Conservation (phyloP, 805 yeast genomes). For the Wickerhamomyces alni region DNA sequence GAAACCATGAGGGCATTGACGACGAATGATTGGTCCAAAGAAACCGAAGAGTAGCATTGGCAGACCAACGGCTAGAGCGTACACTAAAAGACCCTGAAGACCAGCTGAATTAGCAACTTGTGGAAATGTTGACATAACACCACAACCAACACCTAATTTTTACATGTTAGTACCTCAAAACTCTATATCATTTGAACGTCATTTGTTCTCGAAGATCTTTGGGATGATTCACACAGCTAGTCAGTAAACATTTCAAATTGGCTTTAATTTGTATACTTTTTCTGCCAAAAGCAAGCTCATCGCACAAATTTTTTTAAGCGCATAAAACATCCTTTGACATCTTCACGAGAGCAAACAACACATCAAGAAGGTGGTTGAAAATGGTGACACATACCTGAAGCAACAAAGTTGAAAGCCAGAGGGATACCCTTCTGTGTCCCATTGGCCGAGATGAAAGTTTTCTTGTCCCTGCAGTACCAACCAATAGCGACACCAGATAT, state of each 20-base stretch:
- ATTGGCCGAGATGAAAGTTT: constrained; percentile 67
- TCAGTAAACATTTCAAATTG: too few relatives aligned
- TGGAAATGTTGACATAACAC: constrained; percentile 79
- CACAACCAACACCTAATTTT: constrained; percentile 77
- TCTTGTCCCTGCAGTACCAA: constrained; percentile 43
- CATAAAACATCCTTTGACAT: too few relatives aligned
- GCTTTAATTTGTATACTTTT: too few relatives aligned
- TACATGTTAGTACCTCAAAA: constrained; percentile 9
- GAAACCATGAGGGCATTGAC: constrained; percentile 82
- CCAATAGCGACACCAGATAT: constrained; percentile 55
- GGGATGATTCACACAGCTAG: too few relatives aligned
- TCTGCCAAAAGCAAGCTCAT: too few relatives aligned
- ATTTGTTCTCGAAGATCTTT: too few relatives aligned
- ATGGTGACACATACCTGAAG: constrained; percentile 64
- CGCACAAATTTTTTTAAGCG: neutral
- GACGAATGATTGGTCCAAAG: constrained; percentile 75
- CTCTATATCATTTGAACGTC: too few relatives aligned
- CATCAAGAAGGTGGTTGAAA: too few relatives aligned
- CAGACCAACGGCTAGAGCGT: constrained; percentile 70
- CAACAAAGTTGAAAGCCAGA: constrained; percentile 80
- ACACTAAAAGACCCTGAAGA: constrained; percentile 79
- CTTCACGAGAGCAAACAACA: too few relatives aligned
- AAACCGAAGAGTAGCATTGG: constrained; percentile 83
- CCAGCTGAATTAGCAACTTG: constrained; percentile 85
- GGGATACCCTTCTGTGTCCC: constrained; percentile 79